Percentiles rank a stretch among this genome's conserved stretches.
Conservation (phyloP, 371 early-diverging fungal species). For the Furculomyces boomerangus region DNA sequence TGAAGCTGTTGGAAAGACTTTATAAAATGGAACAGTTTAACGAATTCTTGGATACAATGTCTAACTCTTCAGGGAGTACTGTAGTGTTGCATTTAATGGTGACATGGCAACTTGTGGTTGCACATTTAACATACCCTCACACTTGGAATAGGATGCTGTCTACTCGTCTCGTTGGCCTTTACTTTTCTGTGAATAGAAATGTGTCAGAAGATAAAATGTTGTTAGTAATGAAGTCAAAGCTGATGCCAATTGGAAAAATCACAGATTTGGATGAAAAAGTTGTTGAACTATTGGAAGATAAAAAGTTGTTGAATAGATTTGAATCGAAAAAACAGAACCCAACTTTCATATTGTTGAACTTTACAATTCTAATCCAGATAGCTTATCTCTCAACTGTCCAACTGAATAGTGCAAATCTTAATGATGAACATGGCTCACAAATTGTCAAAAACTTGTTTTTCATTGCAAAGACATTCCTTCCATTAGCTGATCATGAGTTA, state of each 20-base stretch:
- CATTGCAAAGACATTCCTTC: constrained; percentile 55
- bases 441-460: constrained; percentile 86
- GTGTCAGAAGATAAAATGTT: no score
- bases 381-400: constrained; percentile 46
- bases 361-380: constrained; percentile 28
- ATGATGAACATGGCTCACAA: constrained; percentile 69
- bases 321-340: no score
- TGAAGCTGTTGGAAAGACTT: constrained; percentile 54
- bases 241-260: no score
- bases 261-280: no score
- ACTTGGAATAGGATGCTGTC: constrained; percentile 66
- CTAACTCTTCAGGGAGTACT: not conserved
- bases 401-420: constrained; percentile 43
- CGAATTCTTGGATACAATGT: constrained; percentile 5
- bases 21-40: constrained; percentile 16
- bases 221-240: no score
- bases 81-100: not conserved
- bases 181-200: constrained; percentile 29
- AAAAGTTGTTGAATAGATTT: not conserved
- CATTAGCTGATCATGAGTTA: constrained; percentile 17
- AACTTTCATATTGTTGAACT: constrained; percentile 31
- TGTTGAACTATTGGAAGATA: no score
- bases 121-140: constrained; percentile 63
- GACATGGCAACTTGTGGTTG: constrained; percentile 35
- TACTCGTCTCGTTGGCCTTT: constrained; percentile 51